phyloP scores from a whole-genome alignment of 2,329 filamentous ascomycete genomes.

The Talaromyces marneffei region DNA sequence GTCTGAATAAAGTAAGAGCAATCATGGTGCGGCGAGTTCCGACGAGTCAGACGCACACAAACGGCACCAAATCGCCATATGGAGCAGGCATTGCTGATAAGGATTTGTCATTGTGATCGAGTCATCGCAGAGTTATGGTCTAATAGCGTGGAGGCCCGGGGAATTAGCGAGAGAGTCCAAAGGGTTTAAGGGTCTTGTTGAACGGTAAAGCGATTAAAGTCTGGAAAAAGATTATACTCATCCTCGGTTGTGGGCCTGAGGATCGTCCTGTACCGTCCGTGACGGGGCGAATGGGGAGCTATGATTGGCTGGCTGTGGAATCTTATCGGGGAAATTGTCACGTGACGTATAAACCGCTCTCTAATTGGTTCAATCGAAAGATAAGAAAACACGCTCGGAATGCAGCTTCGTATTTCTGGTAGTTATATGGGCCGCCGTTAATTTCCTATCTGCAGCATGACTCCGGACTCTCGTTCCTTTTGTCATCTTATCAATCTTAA shows the following conservation, averaged over 20 bases:
- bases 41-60: not conserved
- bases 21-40: conserved; percentile 1
- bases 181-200: not conserved
- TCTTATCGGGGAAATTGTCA: conserved; percentile 13
- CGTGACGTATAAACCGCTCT: not conserved
- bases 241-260: not conserved
- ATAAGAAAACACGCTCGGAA: not conserved
- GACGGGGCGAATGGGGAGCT: not conserved
- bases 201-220: no score
- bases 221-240: no score
- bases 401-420: conserved; percentile 1
- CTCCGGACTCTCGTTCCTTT: not conserved
- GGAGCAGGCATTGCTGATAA: conserved; percentile 2
- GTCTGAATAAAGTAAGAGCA: not conserved
- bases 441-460: not conserved
- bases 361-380: not conserved
- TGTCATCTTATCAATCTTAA: not conserved
- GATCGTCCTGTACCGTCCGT: conserved; percentile 10
- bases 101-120: conserved; percentile 13
- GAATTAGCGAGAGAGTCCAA: not conserved
- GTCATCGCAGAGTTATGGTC: not conserved
- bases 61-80: not conserved
- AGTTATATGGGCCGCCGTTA: not conserved
- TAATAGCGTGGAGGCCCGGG: conserved; percentile 1
- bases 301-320: not conserved